Conservation (phyloP, 495 filamentous ascomycete species). For the Aspergillus kassunensis region DNA sequence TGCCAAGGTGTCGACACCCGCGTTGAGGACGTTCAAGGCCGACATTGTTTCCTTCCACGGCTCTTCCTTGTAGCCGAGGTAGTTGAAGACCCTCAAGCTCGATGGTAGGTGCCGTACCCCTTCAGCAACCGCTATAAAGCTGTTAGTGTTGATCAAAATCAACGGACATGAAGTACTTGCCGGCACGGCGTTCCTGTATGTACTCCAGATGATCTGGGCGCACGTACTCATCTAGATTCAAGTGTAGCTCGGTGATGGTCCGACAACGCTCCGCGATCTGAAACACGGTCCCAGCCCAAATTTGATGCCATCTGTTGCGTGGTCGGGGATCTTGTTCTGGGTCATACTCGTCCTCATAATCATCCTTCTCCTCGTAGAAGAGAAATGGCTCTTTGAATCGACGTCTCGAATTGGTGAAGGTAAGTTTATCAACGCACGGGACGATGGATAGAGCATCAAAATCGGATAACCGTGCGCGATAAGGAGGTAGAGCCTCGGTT, state of each 20-base stretch:
- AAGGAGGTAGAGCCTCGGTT: too few species aligned
- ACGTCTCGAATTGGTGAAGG: too few species aligned
- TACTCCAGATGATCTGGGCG: constrained; percentile 1
- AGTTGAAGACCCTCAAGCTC: background rate
- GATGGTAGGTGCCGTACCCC: background rate
- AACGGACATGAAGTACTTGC: background rate
- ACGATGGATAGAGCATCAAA: too few species aligned
- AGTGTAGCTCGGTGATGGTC: background rate
- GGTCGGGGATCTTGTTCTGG: too few species aligned
- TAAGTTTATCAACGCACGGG: too few species aligned
- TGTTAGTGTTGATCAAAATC: too few species aligned
- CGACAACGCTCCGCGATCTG: background rate
- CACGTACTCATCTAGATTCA: background rate
- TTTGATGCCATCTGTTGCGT: background rate
- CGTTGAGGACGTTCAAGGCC: background rate
- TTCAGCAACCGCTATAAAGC: background rate
- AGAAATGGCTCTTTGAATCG: too few species aligned
- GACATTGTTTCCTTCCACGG: background rate
- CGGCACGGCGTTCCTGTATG: background rate
- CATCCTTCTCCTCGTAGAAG: too few species aligned
- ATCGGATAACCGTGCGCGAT: too few species aligned
- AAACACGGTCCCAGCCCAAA: background rate
- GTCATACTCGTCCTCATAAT: background rate
- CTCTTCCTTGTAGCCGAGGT: background rate
- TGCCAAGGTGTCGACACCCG: background rate